These are phyloP conservation scores for Colletotrichum scovillei DNA, from an alignment of 2,329 filamentous ascomycete species.

Conservation along the genomic window DNA sequence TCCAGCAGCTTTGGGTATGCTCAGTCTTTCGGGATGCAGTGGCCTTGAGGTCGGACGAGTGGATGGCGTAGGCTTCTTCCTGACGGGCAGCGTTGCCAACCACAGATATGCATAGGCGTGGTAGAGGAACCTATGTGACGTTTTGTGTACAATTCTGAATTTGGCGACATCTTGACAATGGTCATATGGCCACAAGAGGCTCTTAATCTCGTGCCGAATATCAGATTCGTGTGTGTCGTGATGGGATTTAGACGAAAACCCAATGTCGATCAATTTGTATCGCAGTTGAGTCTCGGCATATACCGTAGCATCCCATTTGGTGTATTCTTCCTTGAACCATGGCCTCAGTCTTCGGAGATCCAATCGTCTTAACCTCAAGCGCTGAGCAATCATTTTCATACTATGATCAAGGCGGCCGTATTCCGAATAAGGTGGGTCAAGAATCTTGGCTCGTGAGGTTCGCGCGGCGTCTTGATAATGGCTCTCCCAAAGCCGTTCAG, in stretches of 20 bases:
- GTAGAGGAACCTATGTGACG: neutral
- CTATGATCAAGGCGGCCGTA: neutral
- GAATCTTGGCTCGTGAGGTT: neutral
- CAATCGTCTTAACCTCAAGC: neutral
- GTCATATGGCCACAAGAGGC: neutral
- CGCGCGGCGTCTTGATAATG: neutral
- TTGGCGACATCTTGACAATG: neutral
- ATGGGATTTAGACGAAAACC: fast-evolving
- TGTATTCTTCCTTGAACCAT: constrained; percentile 1
- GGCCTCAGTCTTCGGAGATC: neutral
- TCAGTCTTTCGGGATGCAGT: neutral
- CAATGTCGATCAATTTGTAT: neutral
- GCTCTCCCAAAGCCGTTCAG: neutral
- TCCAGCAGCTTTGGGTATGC: neutral
- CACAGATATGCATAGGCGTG: constrained; percentile 7
- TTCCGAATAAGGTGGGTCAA: neutral
- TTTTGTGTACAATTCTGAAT: neutral
- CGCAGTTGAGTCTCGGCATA: neutral
- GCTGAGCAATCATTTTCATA: neutral
- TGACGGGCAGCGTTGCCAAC: neutral
- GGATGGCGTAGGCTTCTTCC: neutral
- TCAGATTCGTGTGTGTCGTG: neutral
- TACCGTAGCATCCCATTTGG: neutral
- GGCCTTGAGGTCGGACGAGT: neutral
- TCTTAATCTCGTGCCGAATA: neutral